Evolutionary conservation across 2,329 filamentous ascomycete species (phyloP).

Genomic region (Periconia macrospinosa): DNA sequence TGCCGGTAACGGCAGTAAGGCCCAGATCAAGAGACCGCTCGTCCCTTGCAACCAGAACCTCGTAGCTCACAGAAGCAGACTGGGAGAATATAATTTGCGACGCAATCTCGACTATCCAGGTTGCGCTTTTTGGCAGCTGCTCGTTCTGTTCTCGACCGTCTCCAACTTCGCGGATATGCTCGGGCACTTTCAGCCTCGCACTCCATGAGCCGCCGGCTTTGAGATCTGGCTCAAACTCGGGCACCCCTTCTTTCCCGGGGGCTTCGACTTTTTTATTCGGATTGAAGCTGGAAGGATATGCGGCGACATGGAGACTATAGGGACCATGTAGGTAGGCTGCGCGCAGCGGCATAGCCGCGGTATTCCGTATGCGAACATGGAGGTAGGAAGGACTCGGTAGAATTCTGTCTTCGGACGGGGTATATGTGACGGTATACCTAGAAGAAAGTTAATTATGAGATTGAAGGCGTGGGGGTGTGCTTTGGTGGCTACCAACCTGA

Average conservation of each 20-base stretch:
- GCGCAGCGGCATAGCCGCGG: slow-evolving; percentile 83
- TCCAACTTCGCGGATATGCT: slow-evolving; percentile 70
- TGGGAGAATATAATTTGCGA: slow-evolving; percentile 94
- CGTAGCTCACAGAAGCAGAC: slow-evolving; percentile 84
- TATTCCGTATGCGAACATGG: slow-evolving; percentile 88
- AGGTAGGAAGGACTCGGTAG: slow-evolving; percentile 81
- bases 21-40: slow-evolving; percentile 76
- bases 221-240: slow-evolving; percentile 93
- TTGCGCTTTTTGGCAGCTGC: slow-evolving; percentile 59
- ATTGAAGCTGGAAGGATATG: slow-evolving; percentile 81
- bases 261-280: slow-evolving; percentile 77
- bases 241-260: slow-evolving; percentile 71
- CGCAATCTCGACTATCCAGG: slow-evolving; percentile 88
- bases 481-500: slow-evolving; percentile 63
- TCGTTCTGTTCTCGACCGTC: slow-evolving; percentile 43
- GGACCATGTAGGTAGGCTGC: slow-evolving; percentile 96
- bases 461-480: not conserved
- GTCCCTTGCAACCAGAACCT: slow-evolving; percentile 83
- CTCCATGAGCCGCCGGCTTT: slow-evolving; percentile 91
- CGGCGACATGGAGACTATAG: slow-evolving; percentile 85
- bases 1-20: slow-evolving; percentile 58
- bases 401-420: slow-evolving; percentile 83
- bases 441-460: slow-evolving; percentile 7
- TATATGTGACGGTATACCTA: slow-evolving; percentile 85
- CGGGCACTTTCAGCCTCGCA: slow-evolving; percentile 77